phyloP scores from a whole-genome alignment of 345 rosid genomes.

The Heritiera littoralis region DNA sequence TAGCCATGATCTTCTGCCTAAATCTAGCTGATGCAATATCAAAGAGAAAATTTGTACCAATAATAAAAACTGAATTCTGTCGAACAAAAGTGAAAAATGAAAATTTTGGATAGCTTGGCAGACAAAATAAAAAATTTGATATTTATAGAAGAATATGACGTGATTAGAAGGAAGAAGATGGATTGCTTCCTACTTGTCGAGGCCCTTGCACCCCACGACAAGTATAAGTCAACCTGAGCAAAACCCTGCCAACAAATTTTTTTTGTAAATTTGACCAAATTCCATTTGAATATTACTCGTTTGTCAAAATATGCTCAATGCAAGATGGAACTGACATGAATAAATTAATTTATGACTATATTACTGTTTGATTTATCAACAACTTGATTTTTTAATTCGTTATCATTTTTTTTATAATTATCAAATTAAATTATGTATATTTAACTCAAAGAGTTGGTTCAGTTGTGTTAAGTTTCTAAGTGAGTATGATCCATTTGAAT shows the following conservation, averaged over 20 bases:
- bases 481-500: too few species aligned
- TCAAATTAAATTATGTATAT: too few species aligned
- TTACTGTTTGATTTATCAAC: too few species aligned
- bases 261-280: not conserved
- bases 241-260: not conserved
- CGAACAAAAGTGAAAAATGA: not conserved
- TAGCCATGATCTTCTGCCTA: not conserved
- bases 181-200: not conserved
- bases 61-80: not conserved
- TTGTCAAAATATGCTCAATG: not conserved
- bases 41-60: not conserved
- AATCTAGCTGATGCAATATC: not conserved
- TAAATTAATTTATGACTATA: too few species aligned
- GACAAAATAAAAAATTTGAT: not conserved
- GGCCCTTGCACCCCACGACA: slow-evolving; percentile 1
- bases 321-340: not conserved
- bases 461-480: too few species aligned
- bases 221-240: not conserved
- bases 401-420: too few species aligned
- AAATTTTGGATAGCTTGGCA: not conserved
- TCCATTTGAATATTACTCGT: not conserved
- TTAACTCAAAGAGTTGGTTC: too few species aligned
- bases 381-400: too few species aligned
- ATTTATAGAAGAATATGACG: not conserved
- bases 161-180: not conserved